Evolutionary conservation across 2,329 filamentous ascomycete genomes (phyloP), one percentile per base, ranked within the genome.

Genomic region (Calonectria multiphialidica): DNA sequence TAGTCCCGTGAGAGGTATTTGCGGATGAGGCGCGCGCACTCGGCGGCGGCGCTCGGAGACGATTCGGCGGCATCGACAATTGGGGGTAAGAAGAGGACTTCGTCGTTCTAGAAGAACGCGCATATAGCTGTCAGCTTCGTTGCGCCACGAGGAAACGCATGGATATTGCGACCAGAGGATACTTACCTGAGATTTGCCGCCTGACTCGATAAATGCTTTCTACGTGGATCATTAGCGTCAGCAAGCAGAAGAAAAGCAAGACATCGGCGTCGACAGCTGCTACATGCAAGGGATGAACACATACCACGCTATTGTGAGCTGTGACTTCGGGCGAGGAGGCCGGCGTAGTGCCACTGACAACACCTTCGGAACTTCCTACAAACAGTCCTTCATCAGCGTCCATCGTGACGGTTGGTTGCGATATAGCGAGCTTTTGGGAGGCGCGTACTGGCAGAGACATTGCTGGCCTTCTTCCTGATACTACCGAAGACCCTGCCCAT

Each of bases 1-100:
- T 94, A 92, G 55, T 96, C 93, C 76, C 92, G 93, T 78, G 91
- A 89, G 72, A 99, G 87, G 82, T 93, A 96, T 83, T 95, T 96
- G 81, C 95, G 93, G 81, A 98, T 95, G 76, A 93, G 88, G 76
- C 90, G 87, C 62, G 95, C 95, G 78, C 94, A 95, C 79, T 96
- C 94, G 75, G 93, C 91, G 28, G 96, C 96, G 7, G 97, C 97
- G 57, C 88, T 87, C 10, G 97, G 96, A 57, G 95, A 98, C 33
- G 96, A 98, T 83, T 98, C 97, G 87, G 96, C 96, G 65, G 94
- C 91, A 81, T 98, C 97, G 86, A 99, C 97, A 77, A 99, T 98
- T 71, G 93, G 91, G 10, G 97, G 97, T 42, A 98, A 93, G 81
- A 96, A 95, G 72, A 98, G 92, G 74, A 98, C 95, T 86, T 98